Conservation (phyloP, 106 monocot species). For the Chionographis japonica region DNA sequence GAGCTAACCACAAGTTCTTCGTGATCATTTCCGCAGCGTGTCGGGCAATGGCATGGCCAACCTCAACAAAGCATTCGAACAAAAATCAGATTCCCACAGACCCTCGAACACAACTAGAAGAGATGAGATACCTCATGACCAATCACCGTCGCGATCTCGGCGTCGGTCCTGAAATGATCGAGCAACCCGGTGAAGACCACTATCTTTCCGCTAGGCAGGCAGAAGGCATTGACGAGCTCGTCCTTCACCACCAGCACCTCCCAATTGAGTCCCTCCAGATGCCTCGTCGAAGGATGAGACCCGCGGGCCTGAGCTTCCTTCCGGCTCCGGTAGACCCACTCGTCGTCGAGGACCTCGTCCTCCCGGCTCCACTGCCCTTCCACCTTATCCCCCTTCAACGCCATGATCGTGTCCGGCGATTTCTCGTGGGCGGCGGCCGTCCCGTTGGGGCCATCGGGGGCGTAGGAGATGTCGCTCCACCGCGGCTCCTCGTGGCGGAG, state of each 20-base stretch:
- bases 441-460: background rate
- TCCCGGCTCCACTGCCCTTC: conserved; percentile 28
- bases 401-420: conserved; percentile 6
- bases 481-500: conserved; percentile 21
- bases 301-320: conserved; percentile 25
- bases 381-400: conserved; percentile 6
- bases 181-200: conserved; percentile 87
- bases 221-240: conserved; percentile 63
- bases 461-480: conserved; percentile 43
- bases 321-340: conserved; percentile 69
- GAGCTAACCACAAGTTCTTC: conserved; percentile 73
- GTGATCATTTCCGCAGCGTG: conserved; percentile 86
- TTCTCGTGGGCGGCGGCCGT: background rate
- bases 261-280: conserved; percentile 85
- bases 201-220: conserved; percentile 89
- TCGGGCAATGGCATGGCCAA: conserved; percentile 85
- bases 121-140: conserved; percentile 62
- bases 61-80: conserved; percentile 20
- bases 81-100: background rate
- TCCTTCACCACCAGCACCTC: conserved; percentile 90
- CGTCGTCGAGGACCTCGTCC: conserved; percentile 89
- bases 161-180: conserved; percentile 72
- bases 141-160: conserved; percentile 84
- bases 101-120: background rate
- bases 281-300: conserved; percentile 32